Base-by-base conservation (phyloP, 441 rosid species). In the Lepidium campestre region DNA sequence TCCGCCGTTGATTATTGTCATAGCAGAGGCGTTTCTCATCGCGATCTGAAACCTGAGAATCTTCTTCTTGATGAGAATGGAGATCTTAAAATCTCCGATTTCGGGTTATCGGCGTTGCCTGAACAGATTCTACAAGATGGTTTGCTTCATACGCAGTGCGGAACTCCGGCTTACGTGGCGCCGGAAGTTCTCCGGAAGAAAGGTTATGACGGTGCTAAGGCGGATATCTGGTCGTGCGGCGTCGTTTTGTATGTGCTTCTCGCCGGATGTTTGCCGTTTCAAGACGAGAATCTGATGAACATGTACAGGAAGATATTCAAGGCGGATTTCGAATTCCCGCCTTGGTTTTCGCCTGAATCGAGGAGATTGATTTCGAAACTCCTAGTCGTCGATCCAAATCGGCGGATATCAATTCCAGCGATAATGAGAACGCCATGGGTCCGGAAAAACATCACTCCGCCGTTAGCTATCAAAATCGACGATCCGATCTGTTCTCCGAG, bases 211-310 rank as follows among this genome's bases (percentile, higher is more conserved):
- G 95, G 97, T 8, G 76, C 91, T 0, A 84, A 75, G 34, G 89
- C 86, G 2, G 97, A 91, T 75, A 80, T 84, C 0, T 91, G 97
- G 97, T 91, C 97, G 0, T 91, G 97, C 60, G 96, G 97, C 9
- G 97, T 91, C 20, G 80, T 91, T 52, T 68, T 89, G 25, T 89
- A 81, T 45, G 96, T 84, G 4, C 85, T 91, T 7, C 86, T 91
- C 29, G 92, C 96, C 8, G 97, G 97, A 0, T 91, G 78, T 36
- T 75, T 91, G 59, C 96, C 97, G 2, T 91, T 91, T 70, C 96
- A 81, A n/a, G 87, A 85, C 0, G 94, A 84, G 78, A 91, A 91
- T 42, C 15, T 89, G 0, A 84, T 87, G 90, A 80, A 69, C 7
- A 85, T 91, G 97, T 91, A 89, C 11, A n/a, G 78, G 25, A 87